Conservation (phyloP, 1,139 yeast species). For the Hyphopichia wangnamkhiaoensis region DNA sequence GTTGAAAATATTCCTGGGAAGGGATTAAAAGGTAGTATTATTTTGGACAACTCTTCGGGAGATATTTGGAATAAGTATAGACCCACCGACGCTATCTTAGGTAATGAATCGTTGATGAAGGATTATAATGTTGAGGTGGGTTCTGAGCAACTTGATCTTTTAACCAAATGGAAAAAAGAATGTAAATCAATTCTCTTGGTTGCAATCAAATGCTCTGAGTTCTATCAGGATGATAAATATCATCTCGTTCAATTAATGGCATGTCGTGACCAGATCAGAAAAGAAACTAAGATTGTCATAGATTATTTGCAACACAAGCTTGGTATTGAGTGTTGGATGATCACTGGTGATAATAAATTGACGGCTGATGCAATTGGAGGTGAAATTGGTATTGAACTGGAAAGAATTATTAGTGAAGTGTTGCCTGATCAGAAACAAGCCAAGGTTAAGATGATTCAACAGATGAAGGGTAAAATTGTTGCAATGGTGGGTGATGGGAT, state of each 20-base stretch:
- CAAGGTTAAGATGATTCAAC: slow-evolving; percentile 56
- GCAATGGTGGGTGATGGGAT: slow-evolving; percentile 70
- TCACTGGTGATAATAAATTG: slow-evolving; percentile 64
- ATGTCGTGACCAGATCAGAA: slow-evolving; percentile 64
- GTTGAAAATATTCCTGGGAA: slow-evolving; percentile 59
- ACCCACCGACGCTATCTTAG: slow-evolving; percentile 52
- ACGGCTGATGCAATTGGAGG: slow-evolving; percentile 71
- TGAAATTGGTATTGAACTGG: slow-evolving; percentile 57
- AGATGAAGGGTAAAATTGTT: slow-evolving; percentile 32
- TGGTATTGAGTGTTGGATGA: slow-evolving; percentile 69
- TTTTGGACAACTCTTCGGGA: slow-evolving; percentile 19
- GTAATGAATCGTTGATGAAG: slow-evolving; percentile 59
- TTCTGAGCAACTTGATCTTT: slow-evolving; percentile 21
- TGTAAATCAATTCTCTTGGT: slow-evolving; percentile 66
- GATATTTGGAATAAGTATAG: slow-evolving; percentile 29
- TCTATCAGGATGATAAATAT: slow-evolving; percentile 29
- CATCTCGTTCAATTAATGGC: slow-evolving; percentile 52
- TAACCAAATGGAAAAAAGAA: slow-evolving; percentile 58
- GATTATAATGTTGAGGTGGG: slow-evolving; percentile 41
- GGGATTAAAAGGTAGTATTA: slow-evolving; percentile 52
- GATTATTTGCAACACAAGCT: slow-evolving; percentile 36
- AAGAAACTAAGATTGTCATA: slow-evolving; percentile 60
- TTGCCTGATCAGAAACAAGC: slow-evolving; percentile 72
- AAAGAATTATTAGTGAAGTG: slow-evolving; percentile 69
- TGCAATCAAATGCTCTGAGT: slow-evolving; percentile 36